Evolutionary conservation across 1,284 basidiomycete genomes (phyloP).

Genomic region (Ceratobasidium sp.): DNA sequence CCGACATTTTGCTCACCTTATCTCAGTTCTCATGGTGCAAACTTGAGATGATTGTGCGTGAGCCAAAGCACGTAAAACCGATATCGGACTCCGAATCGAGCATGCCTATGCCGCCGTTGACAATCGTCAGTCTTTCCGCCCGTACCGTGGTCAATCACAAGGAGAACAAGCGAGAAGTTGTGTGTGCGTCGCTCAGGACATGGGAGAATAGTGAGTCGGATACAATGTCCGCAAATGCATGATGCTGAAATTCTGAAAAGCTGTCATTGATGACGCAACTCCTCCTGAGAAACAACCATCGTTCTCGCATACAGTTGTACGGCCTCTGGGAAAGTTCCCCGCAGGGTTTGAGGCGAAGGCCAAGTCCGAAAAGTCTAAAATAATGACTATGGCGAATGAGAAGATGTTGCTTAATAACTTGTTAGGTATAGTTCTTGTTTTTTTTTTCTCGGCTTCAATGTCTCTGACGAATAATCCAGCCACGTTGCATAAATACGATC

Average conservation of each 20-base stretch:
- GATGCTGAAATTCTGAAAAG: slow-evolving; percentile 59
- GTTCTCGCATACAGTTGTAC: slow-evolving; percentile 88
- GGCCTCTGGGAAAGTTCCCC: slow-evolving; percentile 93
- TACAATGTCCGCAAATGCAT: neutral
- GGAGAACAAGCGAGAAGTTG: slow-evolving; percentile 93
- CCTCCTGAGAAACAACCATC: slow-evolving; percentile 89
- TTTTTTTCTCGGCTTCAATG: neutral
- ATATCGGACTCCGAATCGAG: slow-evolving; percentile 76
- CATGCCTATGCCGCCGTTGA: slow-evolving; percentile 85
- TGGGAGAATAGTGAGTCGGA: slow-evolving; percentile 85
- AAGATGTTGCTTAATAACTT: slow-evolving; percentile 87
- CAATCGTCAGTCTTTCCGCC: slow-evolving; percentile 88
- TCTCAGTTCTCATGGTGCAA: slow-evolving; percentile 93
- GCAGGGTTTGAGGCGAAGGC: slow-evolving; percentile 82
- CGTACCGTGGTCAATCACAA: slow-evolving; percentile 96
- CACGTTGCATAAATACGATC: slow-evolving; percentile 87
- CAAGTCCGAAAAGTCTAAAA: slow-evolving; percentile 72
- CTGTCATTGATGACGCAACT: slow-evolving; percentile 88
- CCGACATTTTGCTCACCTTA: neutral
- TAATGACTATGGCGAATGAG: slow-evolving; percentile 85
- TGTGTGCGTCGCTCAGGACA: slow-evolving; percentile 85
- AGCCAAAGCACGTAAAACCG: slow-evolving; percentile 91
- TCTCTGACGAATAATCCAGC: slow-evolving; percentile 60
- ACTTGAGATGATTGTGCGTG: slow-evolving; percentile 85
- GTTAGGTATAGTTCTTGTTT: slow-evolving; percentile 65